Evolutionary conservation across 2,329 filamentous ascomycete genomes (phyloP), one percentile per base, ranked within the genome.

Genomic region (Ceratocystis cubensis): DNA sequence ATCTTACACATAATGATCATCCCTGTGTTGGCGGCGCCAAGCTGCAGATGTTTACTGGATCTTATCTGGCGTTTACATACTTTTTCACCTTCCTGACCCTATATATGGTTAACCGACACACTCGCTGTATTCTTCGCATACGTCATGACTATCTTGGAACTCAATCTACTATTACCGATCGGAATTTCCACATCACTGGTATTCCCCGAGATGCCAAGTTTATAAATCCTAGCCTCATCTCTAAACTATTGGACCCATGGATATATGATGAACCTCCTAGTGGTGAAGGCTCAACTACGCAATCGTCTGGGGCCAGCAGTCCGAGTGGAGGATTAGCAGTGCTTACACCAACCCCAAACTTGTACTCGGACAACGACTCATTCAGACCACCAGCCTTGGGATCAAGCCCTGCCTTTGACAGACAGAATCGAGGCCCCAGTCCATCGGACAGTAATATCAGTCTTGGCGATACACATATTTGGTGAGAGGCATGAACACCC

Each of bases 191-290:
- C 20, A 20, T 20, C 20, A 20, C 20, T 20, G 20, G 20, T 20
- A 20, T 20, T 20, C 1, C 20, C 1, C 84, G 82, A 71, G 88
- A 86, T 0, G 73, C 86, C 74, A 79, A 78, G 61, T 95, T 91
- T 75, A 78, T 91, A 62, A 94, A 93, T 71, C 90, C 90, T 1
- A 93, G 84, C 73, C 76, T 95, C 10, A 78, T 86, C 3, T 76
- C 79, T 41, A 86, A 86, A 79, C 78, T 91, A n/a, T 80, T 85
- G 71, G 83, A 85, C 70, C 81, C 87, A 0, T 91, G 88, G 88
- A 84, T 91, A 64, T 83, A 84, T 70, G 73, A 78, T 63, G 30
- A 69, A 70, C 17, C 46, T 56, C 8, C 61, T 7, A 63, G 41
- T 25, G 61, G 61, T 7, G 44, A 63, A 33, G 61, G 41, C 41